Base-by-base conservation (phyloP, 768 basidiomycete species). In the Amylocystis lapponica region DNA sequence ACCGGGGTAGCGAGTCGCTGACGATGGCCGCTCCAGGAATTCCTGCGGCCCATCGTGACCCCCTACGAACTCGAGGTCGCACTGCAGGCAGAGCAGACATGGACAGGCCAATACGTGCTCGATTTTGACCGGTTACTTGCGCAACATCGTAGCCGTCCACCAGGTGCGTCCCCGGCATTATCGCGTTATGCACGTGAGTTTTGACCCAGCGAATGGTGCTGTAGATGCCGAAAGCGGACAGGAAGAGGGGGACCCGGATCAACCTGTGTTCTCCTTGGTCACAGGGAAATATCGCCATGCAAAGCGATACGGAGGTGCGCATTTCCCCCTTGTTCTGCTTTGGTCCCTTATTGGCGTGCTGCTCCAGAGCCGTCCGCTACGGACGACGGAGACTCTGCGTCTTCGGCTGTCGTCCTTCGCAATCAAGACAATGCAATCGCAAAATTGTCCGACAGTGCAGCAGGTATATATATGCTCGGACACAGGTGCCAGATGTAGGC, bases 51-150 rank as follows among this genome's bases (percentile, higher is more conserved):
- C 0, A 96, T 99, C 35, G 72, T 99, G 22, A 97, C 95, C 1
- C 96, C 96, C 0, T 95, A 80, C 60, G 96, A 99, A 58, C 71
- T 96, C 14, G 78, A 84, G 50, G 63, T 94, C 3, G 90, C 93
- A 0, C 70, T 98, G 10, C 76, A 78, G 44, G 69, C 72, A 1
- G 78, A 83, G 39, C 77, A 74, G 46, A 76, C 61, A 34, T 95
- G 83, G 90, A 83, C 76, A 3, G 86, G 81, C 5, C 67, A 68
- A 50, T 94, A 95, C 59, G 73, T 90, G 5, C 69, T 96, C 10
- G 83, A 94, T 55, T 86, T 95, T 48, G 76, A 70, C 6, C 69
- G 69, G 42, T 60, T 89, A 2, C 58, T 90, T 1, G 59, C 65
- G 4, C 68, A 69, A 39, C 50, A 61, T 12, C 27, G 36, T 14